These are phyloP conservation scores for Phytophthora sojae DNA, from an alignment of 352 stramenopile genomes.

Conservation along the genomic window DNA sequence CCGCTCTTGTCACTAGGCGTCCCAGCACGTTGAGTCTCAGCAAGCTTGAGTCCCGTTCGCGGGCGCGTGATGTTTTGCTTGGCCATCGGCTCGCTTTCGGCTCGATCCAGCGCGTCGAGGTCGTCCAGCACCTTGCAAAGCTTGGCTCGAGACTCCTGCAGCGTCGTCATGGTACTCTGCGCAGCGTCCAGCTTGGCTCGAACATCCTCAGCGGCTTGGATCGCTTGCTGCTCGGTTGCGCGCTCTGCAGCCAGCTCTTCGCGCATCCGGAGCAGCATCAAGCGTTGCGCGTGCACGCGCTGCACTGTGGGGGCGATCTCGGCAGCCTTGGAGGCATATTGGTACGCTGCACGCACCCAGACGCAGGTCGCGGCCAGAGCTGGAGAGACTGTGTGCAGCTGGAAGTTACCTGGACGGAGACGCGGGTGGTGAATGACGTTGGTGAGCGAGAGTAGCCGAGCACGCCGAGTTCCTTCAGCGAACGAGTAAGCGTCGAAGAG, in stretches of 20 bases:
- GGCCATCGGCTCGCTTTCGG: constrained; percentile 61
- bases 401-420: constrained; percentile 70
- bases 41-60: constrained; percentile 24
- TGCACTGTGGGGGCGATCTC: constrained; percentile 76
- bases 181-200: constrained; percentile 26
- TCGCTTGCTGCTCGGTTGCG: constrained; percentile 19
- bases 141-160: constrained; percentile 35
- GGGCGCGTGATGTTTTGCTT: constrained; percentile 69
- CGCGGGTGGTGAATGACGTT: constrained; percentile 79
- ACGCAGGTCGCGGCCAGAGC: constrained; percentile 65
- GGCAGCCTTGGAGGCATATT: constrained; percentile 70
- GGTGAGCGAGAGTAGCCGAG: constrained; percentile 69
- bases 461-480: constrained; percentile 62
- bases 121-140: constrained; percentile 67
- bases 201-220: constrained; percentile 27
- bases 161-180: constrained; percentile 23
- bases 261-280: constrained; percentile 62
- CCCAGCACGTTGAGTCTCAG: neutral
- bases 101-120: constrained; percentile 67
- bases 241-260: constrained; percentile 34
- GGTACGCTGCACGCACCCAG: constrained; percentile 79
- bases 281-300: constrained; percentile 58
- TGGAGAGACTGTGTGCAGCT: constrained; percentile 66
- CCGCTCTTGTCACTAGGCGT: neutral
- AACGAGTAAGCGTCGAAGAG: constrained; percentile 89